Conservation (phyloP, 306 rosid genomes). For the Quercus gilva region DNA sequence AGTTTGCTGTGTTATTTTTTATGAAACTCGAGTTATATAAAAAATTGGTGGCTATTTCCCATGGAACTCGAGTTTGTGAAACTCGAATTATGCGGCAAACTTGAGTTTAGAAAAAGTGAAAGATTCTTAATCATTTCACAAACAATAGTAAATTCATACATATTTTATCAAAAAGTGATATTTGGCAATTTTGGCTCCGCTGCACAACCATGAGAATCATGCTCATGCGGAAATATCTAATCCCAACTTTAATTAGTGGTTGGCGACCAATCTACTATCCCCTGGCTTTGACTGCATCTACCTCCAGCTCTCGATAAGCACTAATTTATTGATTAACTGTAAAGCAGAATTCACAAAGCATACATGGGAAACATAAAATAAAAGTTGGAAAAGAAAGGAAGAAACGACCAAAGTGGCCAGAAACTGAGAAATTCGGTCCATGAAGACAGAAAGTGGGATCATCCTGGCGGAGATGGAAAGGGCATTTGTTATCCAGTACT, state of each 20-base stretch:
- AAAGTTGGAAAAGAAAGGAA: neutral
- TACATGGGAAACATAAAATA: neutral
- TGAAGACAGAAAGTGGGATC: neutral
- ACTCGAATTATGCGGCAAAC: too few relatives aligned
- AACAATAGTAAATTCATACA: too few relatives aligned
- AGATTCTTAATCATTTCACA: rapidly evolving
- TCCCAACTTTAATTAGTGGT: neutral
- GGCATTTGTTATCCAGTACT: neutral
- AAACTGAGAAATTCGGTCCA: neutral
- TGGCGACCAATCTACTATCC: neutral
- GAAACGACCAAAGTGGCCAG: neutral
- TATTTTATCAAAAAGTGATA: too few relatives aligned
- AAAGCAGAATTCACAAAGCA: neutral
- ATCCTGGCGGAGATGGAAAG: conserved; percentile 15
- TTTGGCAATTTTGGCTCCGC: too few relatives aligned
- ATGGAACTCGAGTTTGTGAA: too few relatives aligned
- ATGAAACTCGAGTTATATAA: too few relatives aligned
- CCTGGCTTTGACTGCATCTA: neutral
- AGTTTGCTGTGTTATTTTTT: too few relatives aligned
- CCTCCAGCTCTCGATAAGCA: neutral
- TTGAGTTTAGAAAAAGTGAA: rapidly evolving
- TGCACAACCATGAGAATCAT: neutral
- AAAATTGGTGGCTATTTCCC: too few relatives aligned
- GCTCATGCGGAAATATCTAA: neutral
- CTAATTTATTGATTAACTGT: neutral